phyloP scores from a whole-genome alignment of 306 rosid species.

The Corylus avellana region DNA sequence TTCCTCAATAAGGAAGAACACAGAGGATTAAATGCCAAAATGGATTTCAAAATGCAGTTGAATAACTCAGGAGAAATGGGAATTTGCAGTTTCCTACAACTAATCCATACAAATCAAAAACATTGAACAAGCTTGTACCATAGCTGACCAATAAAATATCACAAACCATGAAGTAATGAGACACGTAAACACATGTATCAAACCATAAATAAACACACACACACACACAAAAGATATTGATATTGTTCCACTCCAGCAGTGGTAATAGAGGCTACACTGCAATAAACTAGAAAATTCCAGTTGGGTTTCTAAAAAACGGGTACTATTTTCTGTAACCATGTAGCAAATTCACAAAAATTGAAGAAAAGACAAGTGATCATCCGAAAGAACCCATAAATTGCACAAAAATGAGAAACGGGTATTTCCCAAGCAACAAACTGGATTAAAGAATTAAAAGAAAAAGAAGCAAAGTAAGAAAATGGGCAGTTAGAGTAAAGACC shows the following conservation, averaged over 20 bases:
- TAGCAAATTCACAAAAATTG: neutral
- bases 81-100: constrained; percentile 10
- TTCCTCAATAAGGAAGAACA: neutral
- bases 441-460: neutral
- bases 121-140: neutral
- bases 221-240: neutral
- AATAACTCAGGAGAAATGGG: neutral
- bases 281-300: neutral
- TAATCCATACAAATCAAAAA: constrained; percentile 3
- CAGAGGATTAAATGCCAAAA: neutral
- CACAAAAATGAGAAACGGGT: constrained; percentile 12
- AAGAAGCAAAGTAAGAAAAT: neutral
- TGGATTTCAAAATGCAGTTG: constrained; percentile 3
- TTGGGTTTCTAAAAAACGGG: neutral
- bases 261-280: constrained; percentile 3
- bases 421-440: neutral
- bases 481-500: constrained; percentile 36
- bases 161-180: neutral
- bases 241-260: neutral
- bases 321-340: neutral
- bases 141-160: neutral
- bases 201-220: neutral
- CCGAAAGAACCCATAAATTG: constrained; percentile 9
- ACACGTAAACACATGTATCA: neutral
- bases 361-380: constrained; percentile 6